phyloP scores from a whole-genome alignment of 441 rosid species.

The Macaranga tanarius region DNA sequence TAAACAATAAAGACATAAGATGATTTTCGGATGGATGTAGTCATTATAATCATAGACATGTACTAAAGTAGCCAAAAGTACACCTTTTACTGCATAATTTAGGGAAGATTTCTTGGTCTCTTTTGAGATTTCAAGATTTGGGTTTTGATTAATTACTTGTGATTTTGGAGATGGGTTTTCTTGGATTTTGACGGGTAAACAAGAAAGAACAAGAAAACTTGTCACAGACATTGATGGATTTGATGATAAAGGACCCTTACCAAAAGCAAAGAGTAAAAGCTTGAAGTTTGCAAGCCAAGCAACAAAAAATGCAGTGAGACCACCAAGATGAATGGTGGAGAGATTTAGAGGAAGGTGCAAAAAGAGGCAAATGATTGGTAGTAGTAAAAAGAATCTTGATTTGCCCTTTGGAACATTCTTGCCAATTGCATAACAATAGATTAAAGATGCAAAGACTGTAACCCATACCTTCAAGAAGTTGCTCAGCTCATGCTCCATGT shows the following conservation, averaged over 20 bases:
- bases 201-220: conserved; percentile 50
- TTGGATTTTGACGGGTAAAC: conserved; percentile 51
- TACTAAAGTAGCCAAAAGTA: conserved; percentile 18
- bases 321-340: conserved; percentile 34
- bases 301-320: conserved; percentile 42
- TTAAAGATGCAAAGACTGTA: conserved; percentile 33
- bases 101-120: conserved; percentile 24
- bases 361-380: conserved; percentile 47
- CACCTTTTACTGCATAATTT: conserved; percentile 28
- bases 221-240: conserved; percentile 33
- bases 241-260: conserved; percentile 45
- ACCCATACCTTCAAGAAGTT: conserved; percentile 48
- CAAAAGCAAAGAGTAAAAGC: conserved; percentile 66
- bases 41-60: conserved; percentile 17
- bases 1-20: conserved; percentile 31
- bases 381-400: conserved; percentile 43
- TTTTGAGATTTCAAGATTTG: not conserved
- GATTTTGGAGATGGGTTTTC: conserved; percentile 9
- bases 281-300: conserved; percentile 69
- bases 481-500: conserved; percentile 36
- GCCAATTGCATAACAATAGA: conserved; percentile 46
- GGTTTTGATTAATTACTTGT: too few relatives aligned
- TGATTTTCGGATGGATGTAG: conserved; percentile 28
- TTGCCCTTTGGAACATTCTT: conserved; percentile 38
- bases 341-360: conserved; percentile 50